phyloP scores from a whole-genome alignment of 1,139 yeast species.

The Pichia sp. region DNA sequence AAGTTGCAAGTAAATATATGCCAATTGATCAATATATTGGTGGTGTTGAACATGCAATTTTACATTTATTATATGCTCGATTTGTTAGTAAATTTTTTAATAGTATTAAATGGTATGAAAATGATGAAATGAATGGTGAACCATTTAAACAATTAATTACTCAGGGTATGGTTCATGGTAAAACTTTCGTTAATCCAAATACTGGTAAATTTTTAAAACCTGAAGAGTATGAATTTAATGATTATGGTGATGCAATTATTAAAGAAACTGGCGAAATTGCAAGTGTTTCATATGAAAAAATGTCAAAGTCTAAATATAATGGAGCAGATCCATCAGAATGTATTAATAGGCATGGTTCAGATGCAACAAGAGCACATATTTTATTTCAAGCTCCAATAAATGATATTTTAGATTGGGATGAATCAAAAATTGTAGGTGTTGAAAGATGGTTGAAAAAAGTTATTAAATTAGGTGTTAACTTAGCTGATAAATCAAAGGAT shows the following conservation, averaged over 20 bases:
- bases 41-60: conserved; percentile 93
- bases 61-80: conserved; percentile 80
- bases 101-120: conserved; percentile 54
- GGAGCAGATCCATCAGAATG: conserved; percentile 88
- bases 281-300: conserved; percentile 65
- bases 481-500: conserved; percentile 15
- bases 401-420: conserved; percentile 87
- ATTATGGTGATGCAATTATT: conserved; percentile 41
- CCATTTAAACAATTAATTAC: conserved; percentile 78
- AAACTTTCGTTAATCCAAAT: conserved; percentile 66
- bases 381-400: conserved; percentile 88
- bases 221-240: conserved; percentile 50
- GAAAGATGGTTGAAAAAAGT: conserved; percentile 80
- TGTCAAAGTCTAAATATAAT: conserved; percentile 93
- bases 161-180: conserved; percentile 98
- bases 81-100: conserved; percentile 76
- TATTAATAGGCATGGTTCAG: conserved; percentile 81
- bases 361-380: conserved; percentile 89
- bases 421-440: conserved; percentile 74
- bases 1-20: conserved; percentile 49
- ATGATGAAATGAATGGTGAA: conserved; percentile 49
- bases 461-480: conserved; percentile 35
- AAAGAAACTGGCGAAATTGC: conserved; percentile 49
- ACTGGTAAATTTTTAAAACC: conserved; percentile 74
- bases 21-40: conserved; percentile 92